A percentile compares a stretch with the other conserved stretches of the same genome.
Evolutionary conservation across 2,329 filamentous ascomycete species (phyloP).

Genomic region (Fusarium beomiforme): DNA sequence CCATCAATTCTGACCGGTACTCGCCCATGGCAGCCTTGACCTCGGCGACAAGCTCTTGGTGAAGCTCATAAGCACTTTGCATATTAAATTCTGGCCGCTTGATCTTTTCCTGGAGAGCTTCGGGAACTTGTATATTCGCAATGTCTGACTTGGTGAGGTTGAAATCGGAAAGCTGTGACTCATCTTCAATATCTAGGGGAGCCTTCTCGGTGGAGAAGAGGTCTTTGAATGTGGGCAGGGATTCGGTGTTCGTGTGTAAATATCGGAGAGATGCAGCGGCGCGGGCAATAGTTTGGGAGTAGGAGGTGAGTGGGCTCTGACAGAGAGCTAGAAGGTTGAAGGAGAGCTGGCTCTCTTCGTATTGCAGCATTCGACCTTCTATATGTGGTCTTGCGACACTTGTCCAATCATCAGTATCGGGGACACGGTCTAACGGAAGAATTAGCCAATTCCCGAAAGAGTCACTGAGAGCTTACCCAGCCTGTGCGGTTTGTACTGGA

Average conservation of each 20-base stretch:
- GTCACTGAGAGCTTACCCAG: conserved; percentile 43
- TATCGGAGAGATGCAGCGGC: conserved; percentile 53
- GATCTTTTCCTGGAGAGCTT: conserved; percentile 23
- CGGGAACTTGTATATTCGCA: conserved; percentile 29
- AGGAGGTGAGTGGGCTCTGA: conserved; percentile 66
- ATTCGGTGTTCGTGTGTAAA: conserved; percentile 49
- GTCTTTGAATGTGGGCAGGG: conserved; percentile 30
- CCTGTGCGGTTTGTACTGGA: conserved; percentile 72
- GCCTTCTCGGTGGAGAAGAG: conserved; percentile 36
- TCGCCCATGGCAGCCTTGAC: conserved; percentile 55
- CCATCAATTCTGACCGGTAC: conserved; percentile 60
- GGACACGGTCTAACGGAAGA: conserved; percentile 17
- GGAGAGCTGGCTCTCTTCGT: conserved; percentile 72
- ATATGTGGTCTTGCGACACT: conserved; percentile 71
- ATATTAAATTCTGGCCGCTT: conserved; percentile 8
- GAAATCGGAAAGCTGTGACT: conserved; percentile 45
- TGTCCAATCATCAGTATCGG: conserved; percentile 68
- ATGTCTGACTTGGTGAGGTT: conserved; percentile 43
- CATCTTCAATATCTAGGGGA: conserved; percentile 37
- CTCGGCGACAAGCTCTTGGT: conserved; percentile 52
- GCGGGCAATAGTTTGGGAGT: conserved; percentile 58
- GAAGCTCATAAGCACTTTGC: conserved; percentile 48
- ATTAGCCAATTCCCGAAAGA: neutral
- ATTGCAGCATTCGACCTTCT: conserved; percentile 71
- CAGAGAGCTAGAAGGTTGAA: conserved; percentile 83